A percentile compares a stretch with the other conserved stretches of the same genome.
Conservation (phyloP, 176 grass and related monocot genomes). For the Hyparrhenia diplandra region DNA sequence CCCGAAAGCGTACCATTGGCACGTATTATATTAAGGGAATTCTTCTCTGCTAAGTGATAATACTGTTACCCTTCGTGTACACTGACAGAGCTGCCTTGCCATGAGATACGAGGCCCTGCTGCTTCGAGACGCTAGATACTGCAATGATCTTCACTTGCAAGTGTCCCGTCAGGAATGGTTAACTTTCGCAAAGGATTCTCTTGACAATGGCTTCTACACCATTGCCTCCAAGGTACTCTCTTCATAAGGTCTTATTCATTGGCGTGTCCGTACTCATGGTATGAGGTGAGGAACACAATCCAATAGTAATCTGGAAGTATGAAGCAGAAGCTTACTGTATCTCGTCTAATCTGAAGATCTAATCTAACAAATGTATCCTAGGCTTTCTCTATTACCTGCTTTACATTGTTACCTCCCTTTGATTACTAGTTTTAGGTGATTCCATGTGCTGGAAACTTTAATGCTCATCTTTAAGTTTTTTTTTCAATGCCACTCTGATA, state of each 20-base stretch:
- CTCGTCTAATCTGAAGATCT: background rate
- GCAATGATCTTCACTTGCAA: slow-evolving; percentile 23
- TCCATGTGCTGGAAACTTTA: background rate
- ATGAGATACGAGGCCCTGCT: too few species aligned
- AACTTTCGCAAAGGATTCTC: slow-evolving; percentile 74
- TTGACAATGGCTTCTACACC: slow-evolving; percentile 79
- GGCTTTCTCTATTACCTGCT: too few species aligned
- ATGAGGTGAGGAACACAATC: background rate
- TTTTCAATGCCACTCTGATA: background rate
- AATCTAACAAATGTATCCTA: background rate
- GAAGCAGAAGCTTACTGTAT: background rate
- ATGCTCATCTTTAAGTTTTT: background rate
- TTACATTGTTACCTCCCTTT: background rate
- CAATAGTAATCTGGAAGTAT: background rate
- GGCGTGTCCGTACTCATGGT: background rate
- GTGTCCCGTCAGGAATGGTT: slow-evolving; percentile 66
- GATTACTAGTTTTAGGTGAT: background rate
- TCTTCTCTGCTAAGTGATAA: too few species aligned
- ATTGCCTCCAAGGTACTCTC: slow-evolving; percentile 75
- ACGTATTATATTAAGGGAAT: too few species aligned
- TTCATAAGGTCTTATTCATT: too few species aligned
- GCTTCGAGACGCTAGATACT: slow-evolving; percentile 35
- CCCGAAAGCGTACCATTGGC: too few species aligned
- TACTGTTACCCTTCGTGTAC: too few species aligned
- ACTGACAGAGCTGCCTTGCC: too few species aligned